Evolutionary conservation across 2,329 filamentous ascomycete species (phyloP).

Genomic region (Tetracladium maxilliforme): DNA sequence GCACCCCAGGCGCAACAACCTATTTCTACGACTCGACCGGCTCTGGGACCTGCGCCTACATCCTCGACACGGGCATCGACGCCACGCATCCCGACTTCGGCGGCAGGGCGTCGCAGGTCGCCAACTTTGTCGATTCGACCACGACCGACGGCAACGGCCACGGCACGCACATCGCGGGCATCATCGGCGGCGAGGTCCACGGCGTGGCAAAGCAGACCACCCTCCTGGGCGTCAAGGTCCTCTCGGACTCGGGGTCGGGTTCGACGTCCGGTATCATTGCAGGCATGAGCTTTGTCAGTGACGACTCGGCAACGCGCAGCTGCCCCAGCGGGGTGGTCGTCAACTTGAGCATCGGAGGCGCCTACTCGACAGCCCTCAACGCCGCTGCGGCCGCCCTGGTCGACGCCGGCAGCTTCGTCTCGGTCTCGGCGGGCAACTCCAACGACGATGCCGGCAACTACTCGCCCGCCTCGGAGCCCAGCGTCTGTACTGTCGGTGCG

Average conservation of each 20-base stretch:
- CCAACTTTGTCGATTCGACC: conserved; percentile 6
- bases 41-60: conserved; percentile 14
- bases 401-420: conserved; percentile 17
- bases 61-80: conserved; percentile 24
- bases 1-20: background rate
- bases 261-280: conserved; percentile 10
- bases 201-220: conserved; percentile 21
- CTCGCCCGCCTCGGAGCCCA: conserved; percentile 19
- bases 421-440: conserved; percentile 19
- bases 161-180: conserved; percentile 25
- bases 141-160: conserved; percentile 15
- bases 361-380: conserved; percentile 18
- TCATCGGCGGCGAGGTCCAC: conserved; percentile 19
- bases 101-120: conserved; percentile 10
- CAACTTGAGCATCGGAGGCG: conserved; percentile 15
- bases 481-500: conserved; percentile 21
- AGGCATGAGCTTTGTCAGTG: conserved; percentile 14
- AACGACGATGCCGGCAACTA: conserved; percentile 7
- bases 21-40: conserved; percentile 5
- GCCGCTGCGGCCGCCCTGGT: conserved; percentile 17
- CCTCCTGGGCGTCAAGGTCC: conserved; percentile 22
- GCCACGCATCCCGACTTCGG: conserved; percentile 18
- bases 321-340: conserved; percentile 9
- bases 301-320: conserved; percentile 12
- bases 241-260: conserved; percentile 13